Conservation (phyloP, 1,139 yeast genomes). For the Hemisphaericaspora subhashii region DNA sequence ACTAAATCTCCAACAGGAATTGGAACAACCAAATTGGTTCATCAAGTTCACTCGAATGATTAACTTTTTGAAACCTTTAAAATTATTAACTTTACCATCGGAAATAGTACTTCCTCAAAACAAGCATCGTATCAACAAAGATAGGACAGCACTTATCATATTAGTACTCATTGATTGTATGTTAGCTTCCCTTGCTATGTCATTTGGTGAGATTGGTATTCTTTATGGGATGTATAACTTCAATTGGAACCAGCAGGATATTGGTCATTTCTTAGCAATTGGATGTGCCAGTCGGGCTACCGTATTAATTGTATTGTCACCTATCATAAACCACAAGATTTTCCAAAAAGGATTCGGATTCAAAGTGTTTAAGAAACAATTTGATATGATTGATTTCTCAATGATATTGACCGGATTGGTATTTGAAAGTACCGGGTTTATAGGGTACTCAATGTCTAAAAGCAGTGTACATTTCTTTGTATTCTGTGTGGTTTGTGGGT, state of each 20-base stretch:
- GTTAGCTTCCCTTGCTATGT: conserved; percentile 34
- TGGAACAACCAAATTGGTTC: conserved; percentile 1
- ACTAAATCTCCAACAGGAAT: conserved; percentile 6
- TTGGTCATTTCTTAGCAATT: conserved; percentile 60
- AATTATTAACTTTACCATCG: conserved; percentile 36
- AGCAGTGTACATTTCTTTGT: conserved; percentile 20
- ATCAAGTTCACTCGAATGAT: conserved; percentile 9
- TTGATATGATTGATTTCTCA: conserved; percentile 58
- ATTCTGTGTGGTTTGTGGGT: conserved; percentile 38
- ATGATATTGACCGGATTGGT: conserved; percentile 29
- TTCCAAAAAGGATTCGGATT: conserved; percentile 29
- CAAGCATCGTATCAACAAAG: conserved; percentile 14
- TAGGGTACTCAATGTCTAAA: conserved; percentile 23
- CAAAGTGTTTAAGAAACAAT: conserved; percentile 33
- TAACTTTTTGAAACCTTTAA: conserved; percentile 50
- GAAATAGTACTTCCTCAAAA: conserved; percentile 26
- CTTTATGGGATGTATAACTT: conserved; percentile 61
- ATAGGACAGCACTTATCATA: conserved; percentile 38
- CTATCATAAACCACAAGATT: conserved; percentile 30
- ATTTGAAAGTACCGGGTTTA: conserved; percentile 45
- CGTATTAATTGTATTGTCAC: conserved; percentile 34
- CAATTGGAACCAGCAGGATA: conserved; percentile 56
- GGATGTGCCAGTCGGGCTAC: conserved; percentile 47
- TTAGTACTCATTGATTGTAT: conserved; percentile 51
- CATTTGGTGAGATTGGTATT: conserved; percentile 48